A percentile compares a stretch with the other conserved stretches of the same genome.
Conservation (phyloP, 306 rosid species). For the Oemleria cerasiformis region DNA sequence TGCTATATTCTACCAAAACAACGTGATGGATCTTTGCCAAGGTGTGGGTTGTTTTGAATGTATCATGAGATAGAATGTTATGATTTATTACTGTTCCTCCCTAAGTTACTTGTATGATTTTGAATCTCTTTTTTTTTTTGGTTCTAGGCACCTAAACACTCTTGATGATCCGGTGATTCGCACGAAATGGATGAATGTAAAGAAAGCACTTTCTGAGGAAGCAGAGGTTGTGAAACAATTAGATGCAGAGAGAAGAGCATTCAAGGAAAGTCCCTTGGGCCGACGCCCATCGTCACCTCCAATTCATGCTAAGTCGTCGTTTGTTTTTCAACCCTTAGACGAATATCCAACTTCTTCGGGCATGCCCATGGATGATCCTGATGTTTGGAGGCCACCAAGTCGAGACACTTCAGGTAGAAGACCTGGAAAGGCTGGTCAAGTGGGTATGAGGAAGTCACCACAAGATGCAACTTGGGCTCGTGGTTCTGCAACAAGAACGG, state of each 20-base stretch:
- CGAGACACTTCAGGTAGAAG: slow-evolving; percentile 64
- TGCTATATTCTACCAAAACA: background rate
- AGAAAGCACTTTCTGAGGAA: slow-evolving; percentile 82
- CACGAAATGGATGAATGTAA: slow-evolving; percentile 88
- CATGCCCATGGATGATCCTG: slow-evolving; percentile 76
- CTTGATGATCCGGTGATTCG: slow-evolving; percentile 81
- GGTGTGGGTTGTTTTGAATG: background rate
- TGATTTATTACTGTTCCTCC: background rate
- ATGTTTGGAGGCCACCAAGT: slow-evolving; percentile 97
- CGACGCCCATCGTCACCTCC: slow-evolving; percentile 89
- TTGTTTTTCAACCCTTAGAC: slow-evolving; percentile 86
- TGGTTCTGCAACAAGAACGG: slow-evolving; percentile 50
- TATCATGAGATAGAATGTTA: background rate
- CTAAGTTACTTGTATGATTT: background rate
- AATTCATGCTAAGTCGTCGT: slow-evolving; percentile 60
- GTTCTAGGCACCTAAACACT: slow-evolving; percentile 57
- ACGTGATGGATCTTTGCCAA: background rate
- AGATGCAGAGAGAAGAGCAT: slow-evolving; percentile 76
- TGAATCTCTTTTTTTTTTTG: slow-evolving; percentile 7
- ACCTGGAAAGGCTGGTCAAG: slow-evolving; percentile 60
- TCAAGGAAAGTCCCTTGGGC: slow-evolving; percentile 62
- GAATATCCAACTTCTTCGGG: slow-evolving; percentile 89
- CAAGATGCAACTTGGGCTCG: slow-evolving; percentile 90
- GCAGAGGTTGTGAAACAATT: slow-evolving; percentile 81
- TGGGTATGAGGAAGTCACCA: slow-evolving; percentile 60